Evolutionary conservation across 108 stramenopile genomes (phyloP), one percentile per base, ranked within the genome.

Genomic region (Cyclostephanos invisitatus): DNA sequence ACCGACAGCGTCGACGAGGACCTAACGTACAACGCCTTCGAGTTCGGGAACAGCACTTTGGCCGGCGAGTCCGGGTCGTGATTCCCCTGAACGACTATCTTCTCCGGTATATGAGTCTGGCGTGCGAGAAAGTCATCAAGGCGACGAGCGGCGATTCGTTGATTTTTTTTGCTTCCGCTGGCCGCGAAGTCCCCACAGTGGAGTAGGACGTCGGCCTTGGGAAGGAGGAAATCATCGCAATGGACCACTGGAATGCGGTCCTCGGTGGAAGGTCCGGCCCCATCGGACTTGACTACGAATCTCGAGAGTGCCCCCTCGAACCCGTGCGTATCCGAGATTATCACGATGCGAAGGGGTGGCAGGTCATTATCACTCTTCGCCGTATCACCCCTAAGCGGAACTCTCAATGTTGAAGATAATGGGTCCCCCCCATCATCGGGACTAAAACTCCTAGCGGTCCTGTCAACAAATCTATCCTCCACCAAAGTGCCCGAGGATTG

Each of bases 171-270:
- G 2, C 72, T 72, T 2, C 87, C 83, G 42, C 78, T 77, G 5
- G 81, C 57, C 0, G 87, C 78, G 75, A 92, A 92, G 60, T 92
- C 91, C 5, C 91, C 91, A 36, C 87, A 85, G 66, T 92, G 91
- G 10, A 92, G 21, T 11, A 92, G 65, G 8, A 92, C 68, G 66
- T 92, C 91, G 21, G 84, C 88, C 12, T 74, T 58, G 3, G 91
- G 91, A 29, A 91, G 57, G 20, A 80, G 71, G 7, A 65, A 76
- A 27, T 80, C 57, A 47, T 65, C 59, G 21, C 53, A 49, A 42
- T 75, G 24, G 12, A 50, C 20, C 14, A 40, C 2, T 21, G 29
- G 28, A 21, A 27, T 5, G 64, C 47, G 24, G 54, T 7, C 36
- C 62, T 60, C 58, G 8, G 35, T 0, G 2, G 53, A 9, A 9